A percentile compares a stretch with the other conserved stretches of the same genome.
Evolutionary conservation across 2,329 filamentous ascomycete genomes (phyloP).

Genomic region (Ceratocystis alfenasii): DNA sequence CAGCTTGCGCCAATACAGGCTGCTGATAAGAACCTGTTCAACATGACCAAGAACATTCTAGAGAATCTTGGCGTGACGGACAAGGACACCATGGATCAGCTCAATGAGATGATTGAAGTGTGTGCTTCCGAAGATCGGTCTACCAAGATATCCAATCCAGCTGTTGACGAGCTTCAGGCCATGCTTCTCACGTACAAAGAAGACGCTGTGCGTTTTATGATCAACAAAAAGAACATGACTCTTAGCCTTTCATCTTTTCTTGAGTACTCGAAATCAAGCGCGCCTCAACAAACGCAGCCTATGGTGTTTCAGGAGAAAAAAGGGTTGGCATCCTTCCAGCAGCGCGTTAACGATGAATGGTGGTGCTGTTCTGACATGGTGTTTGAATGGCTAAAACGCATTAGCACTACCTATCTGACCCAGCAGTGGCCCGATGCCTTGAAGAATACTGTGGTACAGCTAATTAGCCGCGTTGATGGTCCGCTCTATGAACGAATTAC

Average conservation of each 20-base stretch:
- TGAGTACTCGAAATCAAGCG: slow-evolving; percentile 48
- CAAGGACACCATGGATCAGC: slow-evolving; percentile 33
- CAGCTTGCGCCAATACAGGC: slow-evolving; percentile 47
- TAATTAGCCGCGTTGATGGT: slow-evolving; percentile 43
- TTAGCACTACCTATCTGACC: slow-evolving; percentile 41
- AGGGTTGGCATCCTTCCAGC: slow-evolving; percentile 42
- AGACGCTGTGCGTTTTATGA: slow-evolving; percentile 41
- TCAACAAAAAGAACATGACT: slow-evolving; percentile 42
- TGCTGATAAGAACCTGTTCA: slow-evolving; percentile 44
- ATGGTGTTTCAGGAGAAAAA: slow-evolving; percentile 41
- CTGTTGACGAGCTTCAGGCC: slow-evolving; percentile 39
- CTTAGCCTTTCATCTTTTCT: slow-evolving; percentile 50
- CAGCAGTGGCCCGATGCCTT: slow-evolving; percentile 47
- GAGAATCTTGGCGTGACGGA: slow-evolving; percentile 45
- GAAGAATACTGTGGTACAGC: slow-evolving; percentile 45
- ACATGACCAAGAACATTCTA: slow-evolving; percentile 43
- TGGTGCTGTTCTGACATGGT: slow-evolving; percentile 45
- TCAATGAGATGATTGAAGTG: slow-evolving; percentile 42
- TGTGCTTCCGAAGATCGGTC: slow-evolving; percentile 41
- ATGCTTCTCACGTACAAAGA: slow-evolving; percentile 41
- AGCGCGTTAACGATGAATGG: slow-evolving; percentile 38
- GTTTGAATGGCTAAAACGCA: slow-evolving; percentile 44
- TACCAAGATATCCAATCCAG: slow-evolving; percentile 36
- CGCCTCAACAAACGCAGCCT: slow-evolving; percentile 38
- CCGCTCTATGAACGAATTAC: slow-evolving; percentile 35